Base-by-base conservation (phyloP, 495 filamentous ascomycete genomes). In the Penicillium desertorum region DNA sequence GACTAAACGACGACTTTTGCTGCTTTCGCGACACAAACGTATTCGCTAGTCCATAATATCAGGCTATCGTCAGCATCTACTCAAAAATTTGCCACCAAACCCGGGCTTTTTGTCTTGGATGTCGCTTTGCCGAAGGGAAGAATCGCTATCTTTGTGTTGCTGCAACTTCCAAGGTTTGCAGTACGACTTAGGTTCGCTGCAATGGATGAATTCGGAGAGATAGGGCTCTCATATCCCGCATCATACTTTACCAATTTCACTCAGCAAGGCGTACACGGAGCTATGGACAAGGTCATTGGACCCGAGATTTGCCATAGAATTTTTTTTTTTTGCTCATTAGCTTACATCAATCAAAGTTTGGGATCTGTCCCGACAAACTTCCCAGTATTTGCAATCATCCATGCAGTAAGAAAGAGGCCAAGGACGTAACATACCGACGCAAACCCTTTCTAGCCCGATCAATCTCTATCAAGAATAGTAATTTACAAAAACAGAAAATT, bases 1-100 rank as follows among this genome's bases (percentile, higher is more conserved):
- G 86, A 91, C 72, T 92, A 85, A 69, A 60, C 19, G 51, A 61
- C 12, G 32, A 37, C 41, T 20, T 27, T 22, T 30, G 29, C 29
- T 30, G 29, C 29, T 53, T 59, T 29, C 43, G 32, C 34, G 6
- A 25, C 20, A 55, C 27, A 39, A 41, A 19, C 16, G 36, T 37
- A 46, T 39, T 43, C 17, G 41, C 41, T 54, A 47, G 39, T 14
- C n/a, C 41, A 59, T 59, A 42, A 46, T 57, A 3, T 25, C 34
- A 22, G 23, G 7, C 27, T 17, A 19, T 27, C 17, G 32, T 42
- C 42, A 36, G 41, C 19, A 34, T 19, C 19, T 44, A 17, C 12
- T 43, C 14, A 11, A 14, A 32, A 2, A 16, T 17, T 20, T 32
- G 23, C 39, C 39, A 30, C 8, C 25, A 36, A 46, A 43, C 41